Base-by-base conservation (phyloP, 169 alveolate species). In the Hepatocystis sp. region DNA sequence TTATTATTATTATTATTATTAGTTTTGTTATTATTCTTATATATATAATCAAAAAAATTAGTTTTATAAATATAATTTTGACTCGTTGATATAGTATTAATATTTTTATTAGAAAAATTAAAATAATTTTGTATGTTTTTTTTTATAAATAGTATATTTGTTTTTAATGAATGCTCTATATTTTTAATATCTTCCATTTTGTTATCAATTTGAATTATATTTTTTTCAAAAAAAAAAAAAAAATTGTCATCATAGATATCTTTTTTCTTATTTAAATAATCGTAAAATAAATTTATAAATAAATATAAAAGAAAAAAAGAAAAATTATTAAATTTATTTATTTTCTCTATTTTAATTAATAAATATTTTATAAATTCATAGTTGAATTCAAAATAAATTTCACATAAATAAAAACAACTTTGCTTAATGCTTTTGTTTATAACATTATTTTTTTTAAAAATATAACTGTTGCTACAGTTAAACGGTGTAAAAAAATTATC, bases 351-450 rank as follows among this genome's bases (percentile, higher is more conserved):
- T 3, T 76, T 36, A 15, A 1, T 36, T n/a, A 46, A 11, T 63
- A 76, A 36, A 42, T 36, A 76, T 25, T 58, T 76, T 44, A 51
- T 23, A 23, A 56, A 60, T 76, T 23, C 66, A 34, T 7, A 76
- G 39, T 76, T 58, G 0, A 58, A 32, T 15, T 76, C 76, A 10
- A 49, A 44, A 25, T 58, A 28, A 4, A 58, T 25, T 58, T 76
- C 88, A 8, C 88, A 76, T 3, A 76, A 34, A 36, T 76, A 76
- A 49, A 76, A 76, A 10, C 15, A n/a, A n/a, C n/a, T n/a, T n/a
- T n/a, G n/a, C n/a, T n/a, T n/a, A n/a, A n/a, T n/a, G n/a, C n/a
- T n/a, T n/a, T n/a, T n/a, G n/a, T n/a, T n/a, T n/a, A n/a, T n/a
- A n/a, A n/a, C n/a, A n/a, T n/a, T n/a, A n/a, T 17, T 17, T 5